These are phyloP conservation scores for Arabidopsis suecica DNA, from an alignment of 345 rosid genomes.

Conservation along the genomic window DNA sequence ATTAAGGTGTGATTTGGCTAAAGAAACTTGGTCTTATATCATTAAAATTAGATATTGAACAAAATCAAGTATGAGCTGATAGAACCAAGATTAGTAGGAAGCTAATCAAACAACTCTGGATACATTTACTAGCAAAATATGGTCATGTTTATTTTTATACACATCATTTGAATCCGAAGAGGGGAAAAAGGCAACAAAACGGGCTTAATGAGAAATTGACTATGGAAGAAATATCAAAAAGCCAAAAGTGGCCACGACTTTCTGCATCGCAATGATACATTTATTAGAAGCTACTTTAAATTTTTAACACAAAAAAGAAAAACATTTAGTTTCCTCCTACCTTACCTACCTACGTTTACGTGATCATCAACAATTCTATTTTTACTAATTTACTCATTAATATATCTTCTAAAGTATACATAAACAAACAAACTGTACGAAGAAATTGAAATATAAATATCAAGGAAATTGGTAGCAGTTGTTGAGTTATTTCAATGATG, in stretches of 20 bases:
- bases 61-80: background rate
- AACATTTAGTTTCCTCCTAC: background rate
- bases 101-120: background rate
- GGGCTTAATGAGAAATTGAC: conserved; percentile 1
- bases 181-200: background rate
- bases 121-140: background rate
- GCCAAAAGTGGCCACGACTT: conserved; percentile 12
- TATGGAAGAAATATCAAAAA: conserved; percentile 12
- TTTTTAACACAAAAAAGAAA: background rate
- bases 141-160: background rate
- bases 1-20: background rate
- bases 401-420: background rate
- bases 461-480: background rate
- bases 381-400: conserved; percentile 5
- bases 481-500: background rate
- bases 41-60: background rate
- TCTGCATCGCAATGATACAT: background rate
- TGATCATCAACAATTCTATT: conserved; percentile 27
- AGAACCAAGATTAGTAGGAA: background rate
- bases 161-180: background rate
- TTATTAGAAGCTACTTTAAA: background rate
- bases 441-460: background rate
- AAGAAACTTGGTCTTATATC: background rate
- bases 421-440: background rate
- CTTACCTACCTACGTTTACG: conserved; percentile 21